Evolutionary conservation across 306 rosid species (phyloP).

Genomic region (Lithocarpus polystachyus): DNA sequence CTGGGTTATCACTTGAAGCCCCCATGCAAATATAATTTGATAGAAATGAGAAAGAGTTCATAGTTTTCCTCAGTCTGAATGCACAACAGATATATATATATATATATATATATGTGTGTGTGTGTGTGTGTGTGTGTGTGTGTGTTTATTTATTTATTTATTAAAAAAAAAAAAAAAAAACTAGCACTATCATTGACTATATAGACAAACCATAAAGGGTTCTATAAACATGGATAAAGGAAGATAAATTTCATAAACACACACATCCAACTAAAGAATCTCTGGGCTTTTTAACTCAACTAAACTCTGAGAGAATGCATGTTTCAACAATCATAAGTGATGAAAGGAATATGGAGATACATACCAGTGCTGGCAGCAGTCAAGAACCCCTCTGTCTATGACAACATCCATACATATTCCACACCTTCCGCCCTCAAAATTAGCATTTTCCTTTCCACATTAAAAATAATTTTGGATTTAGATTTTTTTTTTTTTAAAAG

Average conservation of each 20-base stretch:
- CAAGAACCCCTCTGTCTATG: constrained; percentile 89
- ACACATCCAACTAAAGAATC: constrained; percentile 7
- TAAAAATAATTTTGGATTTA: neutral
- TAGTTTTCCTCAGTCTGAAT: neutral
- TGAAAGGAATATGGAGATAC: neutral
- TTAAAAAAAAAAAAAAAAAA: neutral
- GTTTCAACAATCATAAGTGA: neutral
- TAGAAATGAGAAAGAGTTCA: neutral
- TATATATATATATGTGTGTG: no score
- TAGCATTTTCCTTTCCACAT: constrained; percentile 55
- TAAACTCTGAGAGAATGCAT: neutral
- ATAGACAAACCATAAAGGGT: neutral
- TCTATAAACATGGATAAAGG: neutral
- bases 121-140: no score
- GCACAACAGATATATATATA: neutral
- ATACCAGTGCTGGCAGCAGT: constrained; percentile 98
- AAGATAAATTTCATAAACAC: neutral
- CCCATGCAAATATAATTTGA: constrained; percentile 4
- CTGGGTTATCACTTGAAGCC: no score
- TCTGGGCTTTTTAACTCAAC: neutral
- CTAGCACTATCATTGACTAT: neutral
- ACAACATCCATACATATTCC: constrained; percentile 95
- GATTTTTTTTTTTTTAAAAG: no score
- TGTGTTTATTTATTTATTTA: no score
- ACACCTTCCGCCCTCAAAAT: constrained; percentile 67